phyloP scores from a whole-genome alignment of 306 rosid genomes.

The Citrullus amarus region DNA sequence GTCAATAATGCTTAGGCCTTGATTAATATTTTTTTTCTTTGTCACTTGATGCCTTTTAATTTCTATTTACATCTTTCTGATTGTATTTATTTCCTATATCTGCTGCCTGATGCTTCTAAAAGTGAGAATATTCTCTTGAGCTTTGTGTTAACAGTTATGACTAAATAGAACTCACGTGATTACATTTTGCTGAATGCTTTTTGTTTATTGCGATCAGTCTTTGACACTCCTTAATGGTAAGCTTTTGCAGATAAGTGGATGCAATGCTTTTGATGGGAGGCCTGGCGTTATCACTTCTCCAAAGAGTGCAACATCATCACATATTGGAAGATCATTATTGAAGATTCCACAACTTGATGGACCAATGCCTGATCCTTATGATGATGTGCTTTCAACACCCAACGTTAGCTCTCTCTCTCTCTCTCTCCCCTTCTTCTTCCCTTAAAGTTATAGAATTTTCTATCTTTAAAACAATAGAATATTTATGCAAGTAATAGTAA shows the following conservation, averaged over 20 bases:
- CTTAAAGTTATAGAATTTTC: neutral
- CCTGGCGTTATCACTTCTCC: conserved; percentile 10
- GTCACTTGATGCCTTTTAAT: neutral
- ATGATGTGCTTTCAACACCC: conserved; percentile 89
- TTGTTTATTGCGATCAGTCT: conserved; percentile 1
- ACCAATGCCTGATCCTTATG: conserved; percentile 75
- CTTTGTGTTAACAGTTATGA: neutral
- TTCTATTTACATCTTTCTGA: neutral
- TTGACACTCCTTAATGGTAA: conserved; percentile 11
- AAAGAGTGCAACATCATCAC: conserved; percentile 23
- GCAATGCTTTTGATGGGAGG: conserved; percentile 33
- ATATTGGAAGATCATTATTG: conserved; percentile 29
- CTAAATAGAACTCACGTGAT: neutral
- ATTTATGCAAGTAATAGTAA: neutral
- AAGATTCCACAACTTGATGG: conserved; percentile 96
- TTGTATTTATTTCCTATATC: neutral
- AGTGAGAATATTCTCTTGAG: neutral
- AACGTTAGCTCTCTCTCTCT: conserved; percentile 44
- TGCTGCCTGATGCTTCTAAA: neutral
- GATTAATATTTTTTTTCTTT: neutral
- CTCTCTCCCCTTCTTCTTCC: neutral
- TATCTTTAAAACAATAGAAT: neutral
- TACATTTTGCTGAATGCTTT: neutral
- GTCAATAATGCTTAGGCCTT: neutral
- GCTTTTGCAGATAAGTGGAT: conserved; percentile 54